Evolutionary conservation across 306 rosid genomes (phyloP), one percentile per base, ranked within the genome.

Genomic region (Vicia faba): DNA sequence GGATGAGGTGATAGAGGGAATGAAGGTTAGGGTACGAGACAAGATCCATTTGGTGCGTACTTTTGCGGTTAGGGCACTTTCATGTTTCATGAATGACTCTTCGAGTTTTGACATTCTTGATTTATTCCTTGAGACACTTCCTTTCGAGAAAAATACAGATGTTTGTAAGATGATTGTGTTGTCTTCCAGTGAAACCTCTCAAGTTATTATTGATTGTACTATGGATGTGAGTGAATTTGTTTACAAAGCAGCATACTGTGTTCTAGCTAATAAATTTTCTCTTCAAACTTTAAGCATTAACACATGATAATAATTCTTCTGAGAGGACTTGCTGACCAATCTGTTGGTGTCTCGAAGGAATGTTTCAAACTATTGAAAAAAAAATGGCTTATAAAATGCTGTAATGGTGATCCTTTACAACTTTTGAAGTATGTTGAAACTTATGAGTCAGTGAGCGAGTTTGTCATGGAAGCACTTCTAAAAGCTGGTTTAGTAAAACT

Each of bases 351-450:
- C 75, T 82, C 96, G 63, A 89, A 78, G 82, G 96, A 88, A 80
- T 89, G 97, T 71, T 81, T 93, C 66, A 93, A 82, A 76, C 75
- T 93, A 46, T 71, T 89, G 97, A 89, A 79, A 86, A 96, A 93
- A 71, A 90, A 89, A 69, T 93, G 97, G n/a, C n/a, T n/a, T n/a
- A n/a, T n/a, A n/a, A n/a, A n/a, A n/a, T n/a, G n/a, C n/a, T n/a
- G n/a, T n/a, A n/a, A n/a, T n/a, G n/a, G n/a, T n/a, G n/a, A n/a
- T n/a, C n/a, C n/a, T n/a, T n/a, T n/a, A n/a, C n/a, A n/a, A n/a
- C n/a, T n/a, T n/a, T n/a, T n/a, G n/a, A n/a, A n/a, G 98, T 96
- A 93, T 79, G 97, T 93, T 67, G 98, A 93, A 83, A 93, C 98
- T 54, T 93, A 93, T 78, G 98, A 89, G 80, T 40, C 83, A 44